These are phyloP conservation scores for Plantago lanceolata DNA, from an alignment of 305 asterid species.

Conservation along the genomic window DNA sequence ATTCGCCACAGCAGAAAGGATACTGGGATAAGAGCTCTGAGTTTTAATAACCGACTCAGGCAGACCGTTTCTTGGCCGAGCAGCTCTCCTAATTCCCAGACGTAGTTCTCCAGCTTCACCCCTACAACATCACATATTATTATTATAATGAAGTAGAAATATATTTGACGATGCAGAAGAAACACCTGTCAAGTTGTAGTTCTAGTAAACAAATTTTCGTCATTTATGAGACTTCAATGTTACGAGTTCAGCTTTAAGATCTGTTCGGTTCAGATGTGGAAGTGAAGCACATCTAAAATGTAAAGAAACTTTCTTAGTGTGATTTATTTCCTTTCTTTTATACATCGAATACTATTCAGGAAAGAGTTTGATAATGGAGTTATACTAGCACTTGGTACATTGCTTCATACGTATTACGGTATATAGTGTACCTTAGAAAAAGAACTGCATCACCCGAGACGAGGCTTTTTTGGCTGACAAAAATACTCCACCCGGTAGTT, in stretches of 20 bases:
- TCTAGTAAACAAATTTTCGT: not conserved
- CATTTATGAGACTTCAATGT: not conserved
- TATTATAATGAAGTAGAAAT: not conserved
- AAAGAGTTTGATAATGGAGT: not conserved
- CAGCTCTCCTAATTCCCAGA: slow-evolving; percentile 88
- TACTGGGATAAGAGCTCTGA: slow-evolving; percentile 63
- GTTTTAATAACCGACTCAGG: slow-evolving; percentile 72
- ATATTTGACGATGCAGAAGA: not conserved
- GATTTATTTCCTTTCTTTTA: not conserved
- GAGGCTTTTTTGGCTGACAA: slow-evolving; percentile 88
- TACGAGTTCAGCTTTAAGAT: not conserved
- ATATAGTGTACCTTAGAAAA: slow-evolving; percentile 59
- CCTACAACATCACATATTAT: slow-evolving; percentile 37
- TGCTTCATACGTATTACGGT: not conserved
- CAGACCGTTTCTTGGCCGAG: slow-evolving; percentile 79
- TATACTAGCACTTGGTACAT: not conserved
- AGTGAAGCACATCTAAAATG: not conserved
- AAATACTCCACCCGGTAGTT: slow-evolving; percentile 95
- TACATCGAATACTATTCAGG: not conserved
- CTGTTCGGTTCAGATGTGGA: not conserved
- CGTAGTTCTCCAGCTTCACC: slow-evolving; percentile 84
- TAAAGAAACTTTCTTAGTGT: not conserved
- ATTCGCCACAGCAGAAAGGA: slow-evolving; percentile 70
- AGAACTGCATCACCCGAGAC: slow-evolving; percentile 93
- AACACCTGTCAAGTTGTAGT: not conserved